Evolutionary conservation across 2,329 filamentous ascomycete genomes (phyloP), one percentile per base, ranked within the genome.

Genomic region (Botryosphaeria agaves): DNA sequence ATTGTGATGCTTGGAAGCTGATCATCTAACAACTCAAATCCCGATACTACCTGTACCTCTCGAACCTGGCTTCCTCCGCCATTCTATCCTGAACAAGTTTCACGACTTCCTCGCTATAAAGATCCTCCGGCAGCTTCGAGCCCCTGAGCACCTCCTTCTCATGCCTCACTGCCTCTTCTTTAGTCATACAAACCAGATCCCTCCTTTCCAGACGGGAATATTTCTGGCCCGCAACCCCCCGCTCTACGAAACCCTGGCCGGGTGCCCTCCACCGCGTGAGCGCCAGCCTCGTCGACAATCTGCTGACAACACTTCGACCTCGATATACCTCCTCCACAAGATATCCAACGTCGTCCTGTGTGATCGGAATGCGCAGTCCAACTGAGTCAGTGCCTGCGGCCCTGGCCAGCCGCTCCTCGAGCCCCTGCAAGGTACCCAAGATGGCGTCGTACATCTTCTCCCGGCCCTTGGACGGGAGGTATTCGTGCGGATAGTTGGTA

Each of bases 361-460:
- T 85, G 35, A 95, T 52, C 0, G 84, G 81, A 1, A 89, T 62
- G 38, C 82, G 82, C 29, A 98, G 57, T 0, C 89, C 87, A 7
- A 78, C 56, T 0, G 68, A 59, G 33, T 74, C 59, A 29, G 57
- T 50, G 2, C 61, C 62, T 12, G 62, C 56, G 18, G 59, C 47
- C 33, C 69, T 65, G 0, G 76, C 72, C 2, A 89, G 50, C 34
- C 80, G 76, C 48, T 91, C 84, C 48, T 94, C 82, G 9, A 69
- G 64, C 17, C 73, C 74, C 48, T 93, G 83, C 2, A 95, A 56
- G 14, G 68, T 65, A 1, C 73, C 72, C 3, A 89, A 58, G 18
- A 94, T 78, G 21, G 75, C 72, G 34, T 94, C 85, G 52, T 94
- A 93, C 66, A 93, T 75, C 57, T 92, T 93, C 28, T 92, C 83